Evolutionary conservation across 306 rosid genomes (phyloP).

Genomic region (Lathyrus oleraceus): DNA sequence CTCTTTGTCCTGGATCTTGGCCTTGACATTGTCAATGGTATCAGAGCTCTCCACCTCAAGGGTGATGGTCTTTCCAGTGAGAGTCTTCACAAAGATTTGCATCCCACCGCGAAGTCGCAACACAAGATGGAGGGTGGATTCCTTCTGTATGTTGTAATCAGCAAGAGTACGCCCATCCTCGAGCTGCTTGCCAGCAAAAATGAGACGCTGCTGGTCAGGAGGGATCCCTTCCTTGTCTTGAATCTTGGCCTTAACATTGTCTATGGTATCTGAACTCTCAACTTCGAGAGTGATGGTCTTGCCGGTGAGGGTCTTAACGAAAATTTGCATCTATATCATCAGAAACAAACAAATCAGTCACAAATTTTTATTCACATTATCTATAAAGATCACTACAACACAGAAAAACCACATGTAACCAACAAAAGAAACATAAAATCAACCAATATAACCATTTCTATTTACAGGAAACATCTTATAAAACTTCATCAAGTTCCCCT

Average conservation of each 20-base stretch:
- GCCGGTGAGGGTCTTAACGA: too few relatives aligned
- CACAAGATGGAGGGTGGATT: neutral
- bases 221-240: too few relatives aligned
- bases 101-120: neutral
- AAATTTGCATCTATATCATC: slow-evolving; percentile 14
- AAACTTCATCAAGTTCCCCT: neutral
- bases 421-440: neutral
- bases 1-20: slow-evolving; percentile 33
- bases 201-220: neutral
- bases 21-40: slow-evolving; percentile 30
- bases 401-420: neutral
- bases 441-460: neutral
- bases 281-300: too few relatives aligned
- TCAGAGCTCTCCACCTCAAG: slow-evolving; percentile 36
- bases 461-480: neutral
- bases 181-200: neutral
- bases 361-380: neutral
- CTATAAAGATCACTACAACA: neutral
- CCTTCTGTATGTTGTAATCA: neutral
- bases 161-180: neutral
- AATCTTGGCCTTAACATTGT: too few relatives aligned
- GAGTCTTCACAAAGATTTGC: slow-evolving; percentile 34
- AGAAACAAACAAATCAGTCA: neutral
- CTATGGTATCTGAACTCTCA: too few relatives aligned
- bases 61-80: slow-evolving; percentile 36